These are phyloP conservation scores for Wickerhamomyces alni DNA, from an alignment of 805 yeast species.

Conservation along the genomic window DNA sequence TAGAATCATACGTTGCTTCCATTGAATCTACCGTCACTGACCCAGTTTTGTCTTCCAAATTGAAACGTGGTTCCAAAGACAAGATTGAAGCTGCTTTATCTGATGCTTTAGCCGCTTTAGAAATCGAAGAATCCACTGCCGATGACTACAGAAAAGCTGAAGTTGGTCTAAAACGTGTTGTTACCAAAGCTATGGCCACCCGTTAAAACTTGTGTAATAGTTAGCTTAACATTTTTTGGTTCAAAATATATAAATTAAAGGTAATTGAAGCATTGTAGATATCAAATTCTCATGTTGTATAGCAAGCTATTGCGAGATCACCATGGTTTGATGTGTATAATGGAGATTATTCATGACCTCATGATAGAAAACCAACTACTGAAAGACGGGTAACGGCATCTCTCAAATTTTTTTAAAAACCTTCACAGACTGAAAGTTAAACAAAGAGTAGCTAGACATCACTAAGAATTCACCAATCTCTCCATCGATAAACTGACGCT, in stretches of 20 bases:
- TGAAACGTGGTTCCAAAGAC: conserved; percentile 96
- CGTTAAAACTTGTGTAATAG: conserved; percentile 51
- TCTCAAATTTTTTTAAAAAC: conserved; percentile 1
- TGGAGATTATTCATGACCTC: too few relatives aligned
- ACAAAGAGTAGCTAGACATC: too few relatives aligned
- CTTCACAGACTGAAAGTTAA: too few relatives aligned
- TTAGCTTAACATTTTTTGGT: neutral
- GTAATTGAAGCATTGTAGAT: neutral
- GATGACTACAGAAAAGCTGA: conserved; percentile 99
- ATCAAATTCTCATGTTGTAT: neutral
- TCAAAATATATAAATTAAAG: neutral
- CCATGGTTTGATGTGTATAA: neutral
- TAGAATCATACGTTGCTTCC: conserved; percentile 96
- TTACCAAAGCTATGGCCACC: conserved; percentile 98
- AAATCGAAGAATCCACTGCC: conserved; percentile 92
- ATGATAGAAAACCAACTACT: too few relatives aligned
- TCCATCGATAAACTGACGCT: conserved; percentile 6
- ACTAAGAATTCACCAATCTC: neutral
- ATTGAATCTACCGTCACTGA: conserved; percentile 95
- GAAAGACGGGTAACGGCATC: conserved; percentile 1
- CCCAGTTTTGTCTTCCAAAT: conserved; percentile 96
- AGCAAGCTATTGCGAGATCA: neutral
- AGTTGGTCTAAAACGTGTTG: conserved; percentile 98
- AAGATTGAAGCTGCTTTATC: conserved; percentile 97
- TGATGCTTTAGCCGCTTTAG: conserved; percentile 96